phyloP scores from a whole-genome alignment of 73 alveolate species.

The Paramecium sonneborni region DNA sequence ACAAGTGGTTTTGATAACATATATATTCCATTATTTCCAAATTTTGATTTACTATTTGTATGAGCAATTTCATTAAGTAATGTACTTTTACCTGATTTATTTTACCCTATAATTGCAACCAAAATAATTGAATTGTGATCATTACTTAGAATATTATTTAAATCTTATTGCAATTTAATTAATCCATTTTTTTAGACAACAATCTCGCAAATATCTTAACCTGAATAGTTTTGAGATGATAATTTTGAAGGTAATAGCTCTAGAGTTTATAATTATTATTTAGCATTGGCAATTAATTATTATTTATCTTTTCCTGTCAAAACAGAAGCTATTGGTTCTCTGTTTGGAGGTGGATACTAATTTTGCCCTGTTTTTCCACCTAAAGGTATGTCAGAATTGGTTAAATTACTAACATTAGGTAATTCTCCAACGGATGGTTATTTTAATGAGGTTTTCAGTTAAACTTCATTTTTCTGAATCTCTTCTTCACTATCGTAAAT shows the following conservation, averaged over 20 bases:
- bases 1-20: background rate
- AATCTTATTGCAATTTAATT: background rate
- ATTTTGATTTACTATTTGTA: background rate
- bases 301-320: background rate
- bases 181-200: background rate
- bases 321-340: background rate
- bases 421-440: background rate
- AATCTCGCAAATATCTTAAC: background rate
- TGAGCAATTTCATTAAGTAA: background rate
- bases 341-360: background rate
- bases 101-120: background rate
- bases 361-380: background rate
- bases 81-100: constrained; percentile 9
- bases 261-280: too few species aligned
- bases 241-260: background rate
- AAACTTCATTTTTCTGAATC: background rate
- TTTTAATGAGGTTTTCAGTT: background rate
- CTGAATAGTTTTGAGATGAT: background rate
- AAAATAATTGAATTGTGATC: background rate
- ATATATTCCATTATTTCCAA: background rate
- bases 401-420: background rate
- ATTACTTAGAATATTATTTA: background rate
- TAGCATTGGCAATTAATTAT: background rate
- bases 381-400: background rate
- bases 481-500: background rate